A percentile compares a stretch with the other conserved stretches of the same genome.
Conservation (phyloP, 352 stramenopile genomes). For the Pelagophyceae sp. region DNA sequence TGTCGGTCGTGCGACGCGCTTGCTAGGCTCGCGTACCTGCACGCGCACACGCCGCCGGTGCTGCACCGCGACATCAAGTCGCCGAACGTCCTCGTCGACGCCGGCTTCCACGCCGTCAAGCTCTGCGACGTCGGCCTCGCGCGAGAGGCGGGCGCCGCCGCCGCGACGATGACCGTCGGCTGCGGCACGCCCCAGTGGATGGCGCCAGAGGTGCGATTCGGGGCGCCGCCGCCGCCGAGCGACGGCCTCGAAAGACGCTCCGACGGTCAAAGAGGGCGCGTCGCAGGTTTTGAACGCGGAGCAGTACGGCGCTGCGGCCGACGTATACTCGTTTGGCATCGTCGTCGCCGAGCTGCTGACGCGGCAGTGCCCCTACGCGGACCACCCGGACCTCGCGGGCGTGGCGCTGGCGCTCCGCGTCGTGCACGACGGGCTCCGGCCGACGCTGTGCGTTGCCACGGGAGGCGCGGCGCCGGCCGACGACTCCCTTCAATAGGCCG, state of each 20-base stretch:
- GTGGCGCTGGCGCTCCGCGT: not conserved
- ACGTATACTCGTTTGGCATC: constrained; percentile 31
- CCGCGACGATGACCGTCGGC: constrained; percentile 20
- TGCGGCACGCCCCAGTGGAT: constrained; percentile 27
- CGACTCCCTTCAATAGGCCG: no score
- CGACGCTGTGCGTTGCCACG: not conserved
- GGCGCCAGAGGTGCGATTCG: constrained; percentile 23
- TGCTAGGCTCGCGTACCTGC: constrained; percentile 22
- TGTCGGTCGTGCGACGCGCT: no score
- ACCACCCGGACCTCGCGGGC: not conserved
- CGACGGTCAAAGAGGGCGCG: no score
- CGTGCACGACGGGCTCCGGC: not conserved
- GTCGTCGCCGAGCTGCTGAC: constrained; percentile 29
- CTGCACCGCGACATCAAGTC: constrained; percentile 5
- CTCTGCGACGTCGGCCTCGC: constrained; percentile 16
- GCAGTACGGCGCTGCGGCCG: constrained; percentile 24
- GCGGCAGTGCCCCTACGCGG: constrained; percentile 21
- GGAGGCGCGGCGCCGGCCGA: no score
- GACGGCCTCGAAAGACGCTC: no score
- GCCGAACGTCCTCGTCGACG: constrained; percentile 2
- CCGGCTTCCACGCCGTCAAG: not conserved
- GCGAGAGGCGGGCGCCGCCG: not conserved
- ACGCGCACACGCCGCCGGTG: constrained; percentile 10
- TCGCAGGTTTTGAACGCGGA: constrained; percentile 21
- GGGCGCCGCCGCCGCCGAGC: no score